A percentile compares a stretch with the other conserved stretches of the same genome.
These are phyloP conservation scores for Phyllosticta paracitricarpa DNA, from an alignment of 2,329 filamentous ascomycete species.

Conservation along the genomic window DNA sequence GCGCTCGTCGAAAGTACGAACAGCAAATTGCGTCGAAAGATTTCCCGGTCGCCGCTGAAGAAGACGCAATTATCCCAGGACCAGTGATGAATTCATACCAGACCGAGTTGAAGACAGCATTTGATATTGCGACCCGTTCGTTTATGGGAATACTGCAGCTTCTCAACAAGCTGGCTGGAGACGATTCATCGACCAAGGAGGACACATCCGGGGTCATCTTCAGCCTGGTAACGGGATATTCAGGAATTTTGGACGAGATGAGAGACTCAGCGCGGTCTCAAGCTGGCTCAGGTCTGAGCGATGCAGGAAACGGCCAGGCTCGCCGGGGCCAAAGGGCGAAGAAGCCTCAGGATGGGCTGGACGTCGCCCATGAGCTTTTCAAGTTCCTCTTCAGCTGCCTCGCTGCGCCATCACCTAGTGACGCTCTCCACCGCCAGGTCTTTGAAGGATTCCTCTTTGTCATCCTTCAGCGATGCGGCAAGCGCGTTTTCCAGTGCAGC, in stretches of 20 bases:
- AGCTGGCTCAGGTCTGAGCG: not conserved
- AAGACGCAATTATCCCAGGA: not conserved
- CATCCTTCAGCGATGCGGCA: conserved; percentile 30
- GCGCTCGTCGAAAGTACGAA: conserved; percentile 13
- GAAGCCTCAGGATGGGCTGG: not conserved
- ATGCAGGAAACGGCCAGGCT: not conserved
- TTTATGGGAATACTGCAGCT: conserved; percentile 16
- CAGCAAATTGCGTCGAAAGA: not conserved
- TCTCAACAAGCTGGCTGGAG: not conserved
- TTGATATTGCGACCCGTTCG: conserved; percentile 21
- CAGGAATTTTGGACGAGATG: conserved; percentile 23
- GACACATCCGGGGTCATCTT: conserved; percentile 18
- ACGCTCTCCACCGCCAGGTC: conserved; percentile 26
- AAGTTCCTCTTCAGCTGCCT: conserved; percentile 28
- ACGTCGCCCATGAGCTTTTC: not conserved
- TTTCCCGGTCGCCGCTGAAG: not conserved
- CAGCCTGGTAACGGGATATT: conserved; percentile 29
- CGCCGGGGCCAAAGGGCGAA: conserved; percentile 4
- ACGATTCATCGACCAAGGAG: not conserved
- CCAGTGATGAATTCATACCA: not conserved
- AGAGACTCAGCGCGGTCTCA: conserved; percentile 16
- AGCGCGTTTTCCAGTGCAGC: conserved; percentile 27
- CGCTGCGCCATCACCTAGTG: conserved; percentile 25
- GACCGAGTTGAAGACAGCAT: not conserved
- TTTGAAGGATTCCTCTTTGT: conserved; percentile 36